phyloP scores from a whole-genome alignment of 768 basidiomycete genomes.

The Lyophyllum decastes region DNA sequence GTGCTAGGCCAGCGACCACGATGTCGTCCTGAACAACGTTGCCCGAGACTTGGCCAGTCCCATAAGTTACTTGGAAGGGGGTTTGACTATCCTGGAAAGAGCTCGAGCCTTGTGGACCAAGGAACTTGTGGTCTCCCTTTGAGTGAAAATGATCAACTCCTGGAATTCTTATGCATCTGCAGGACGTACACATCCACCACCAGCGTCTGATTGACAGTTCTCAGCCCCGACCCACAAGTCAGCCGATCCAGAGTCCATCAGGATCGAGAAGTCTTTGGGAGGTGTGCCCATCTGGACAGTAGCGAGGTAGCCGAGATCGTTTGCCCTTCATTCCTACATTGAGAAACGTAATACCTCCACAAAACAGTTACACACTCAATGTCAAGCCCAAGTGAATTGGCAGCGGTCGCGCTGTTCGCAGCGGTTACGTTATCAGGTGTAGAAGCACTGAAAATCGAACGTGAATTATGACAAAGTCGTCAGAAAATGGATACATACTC shows the following conservation, averaged over 20 bases:
- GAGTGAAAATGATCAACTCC: neutral
- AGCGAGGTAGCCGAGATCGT: constrained; percentile 55
- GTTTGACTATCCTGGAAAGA: constrained; percentile 55
- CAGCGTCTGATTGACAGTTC: constrained; percentile 44
- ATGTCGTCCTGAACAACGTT: constrained; percentile 64
- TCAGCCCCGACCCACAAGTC: constrained; percentile 69
- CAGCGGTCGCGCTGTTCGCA: constrained; percentile 36
- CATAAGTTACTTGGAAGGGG: constrained; percentile 66
- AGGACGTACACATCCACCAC: constrained; percentile 41
- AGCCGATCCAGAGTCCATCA: constrained; percentile 74
- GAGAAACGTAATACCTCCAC: neutral
- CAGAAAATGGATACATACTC: neutral
- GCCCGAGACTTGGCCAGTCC: constrained; percentile 70
- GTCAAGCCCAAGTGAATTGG: constrained; percentile 64
- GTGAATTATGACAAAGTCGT: neutral
- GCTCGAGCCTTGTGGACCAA: constrained; percentile 62
- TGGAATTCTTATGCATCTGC: neutral
- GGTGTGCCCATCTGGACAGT: constrained; percentile 70
- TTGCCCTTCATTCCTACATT: constrained; percentile 26
- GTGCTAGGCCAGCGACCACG: constrained; percentile 58
- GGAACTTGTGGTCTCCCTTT: constrained; percentile 63
- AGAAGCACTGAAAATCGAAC: constrained; percentile 2
- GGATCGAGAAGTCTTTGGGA: constrained; percentile 50
- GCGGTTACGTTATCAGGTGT: constrained; percentile 34
- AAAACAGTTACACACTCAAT: constrained; percentile 55